Evolutionary conservation across 768 basidiomycete genomes (phyloP).

Genomic region (Hortiboletus campestris): DNA sequence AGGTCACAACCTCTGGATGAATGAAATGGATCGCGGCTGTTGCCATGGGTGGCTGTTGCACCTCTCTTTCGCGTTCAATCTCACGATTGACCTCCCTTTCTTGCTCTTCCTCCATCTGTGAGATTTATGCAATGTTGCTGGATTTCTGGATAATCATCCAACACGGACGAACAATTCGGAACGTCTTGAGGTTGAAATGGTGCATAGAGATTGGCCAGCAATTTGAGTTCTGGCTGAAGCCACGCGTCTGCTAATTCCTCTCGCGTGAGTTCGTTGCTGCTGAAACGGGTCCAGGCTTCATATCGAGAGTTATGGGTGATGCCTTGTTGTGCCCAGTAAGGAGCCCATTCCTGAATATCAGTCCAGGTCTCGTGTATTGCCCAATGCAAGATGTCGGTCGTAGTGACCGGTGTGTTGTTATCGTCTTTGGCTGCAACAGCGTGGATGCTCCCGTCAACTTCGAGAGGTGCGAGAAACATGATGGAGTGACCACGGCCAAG

Average conservation of each 20-base stretch:
- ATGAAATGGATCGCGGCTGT: background rate
- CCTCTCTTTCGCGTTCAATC: slow-evolving; percentile 27
- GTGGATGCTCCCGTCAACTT: slow-evolving; percentile 37
- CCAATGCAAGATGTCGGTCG: background rate
- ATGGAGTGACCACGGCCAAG: slow-evolving; percentile 45
- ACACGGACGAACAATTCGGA: background rate
- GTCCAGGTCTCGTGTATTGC: slow-evolving; percentile 27
- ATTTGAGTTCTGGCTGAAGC: background rate
- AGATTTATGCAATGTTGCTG: background rate
- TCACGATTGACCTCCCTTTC: slow-evolving; percentile 45
- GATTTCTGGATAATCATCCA: background rate
- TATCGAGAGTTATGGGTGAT: background rate
- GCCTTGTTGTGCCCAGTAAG: background rate
- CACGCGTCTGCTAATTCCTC: background rate
- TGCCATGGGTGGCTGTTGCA: background rate
- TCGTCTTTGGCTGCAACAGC: background rate
- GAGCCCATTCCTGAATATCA: background rate
- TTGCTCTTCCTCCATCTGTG: slow-evolving; percentile 37
- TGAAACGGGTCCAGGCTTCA: background rate
- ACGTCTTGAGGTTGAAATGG: background rate
- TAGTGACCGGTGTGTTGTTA: background rate
- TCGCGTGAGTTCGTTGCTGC: background rate
- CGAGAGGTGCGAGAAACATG: slow-evolving; percentile 42
- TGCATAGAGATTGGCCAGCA: background rate
- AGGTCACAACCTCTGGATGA: background rate